Percentiles rank a stretch among this genome's conserved stretches.
Conservation (phyloP, 2,329 filamentous ascomycete genomes). For the Colletotrichum nymphaeae region DNA sequence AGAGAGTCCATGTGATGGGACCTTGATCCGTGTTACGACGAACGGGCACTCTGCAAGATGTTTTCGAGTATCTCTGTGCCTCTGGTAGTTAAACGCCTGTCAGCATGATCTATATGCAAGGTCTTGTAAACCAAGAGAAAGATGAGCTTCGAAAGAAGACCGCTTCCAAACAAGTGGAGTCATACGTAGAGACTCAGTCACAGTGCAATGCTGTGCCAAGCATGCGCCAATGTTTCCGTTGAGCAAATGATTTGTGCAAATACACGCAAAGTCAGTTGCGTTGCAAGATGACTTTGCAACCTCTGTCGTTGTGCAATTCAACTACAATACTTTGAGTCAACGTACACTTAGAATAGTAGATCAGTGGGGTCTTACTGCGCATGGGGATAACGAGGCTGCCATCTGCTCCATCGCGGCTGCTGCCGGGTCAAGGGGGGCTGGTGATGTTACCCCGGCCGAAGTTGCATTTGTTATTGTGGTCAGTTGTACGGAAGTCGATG, state of each 20-base stretch:
- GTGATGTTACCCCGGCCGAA: neutral
- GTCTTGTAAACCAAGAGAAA: neutral
- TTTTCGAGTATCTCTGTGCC: conserved; percentile 15
- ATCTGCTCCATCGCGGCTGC: neutral
- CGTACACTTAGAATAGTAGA: too few species aligned
- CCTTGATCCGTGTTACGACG: neutral
- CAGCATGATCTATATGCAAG: neutral
- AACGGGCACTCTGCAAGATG: conserved; percentile 11
- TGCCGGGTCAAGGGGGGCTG: neutral
- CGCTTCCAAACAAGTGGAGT: neutral
- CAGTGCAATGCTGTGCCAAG: conserved; percentile 14
- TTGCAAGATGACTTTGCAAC: conserved; percentile 10
- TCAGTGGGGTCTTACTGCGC: neutral
- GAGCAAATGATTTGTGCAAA: conserved; percentile 10
- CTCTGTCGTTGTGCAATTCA: conserved; percentile 2
- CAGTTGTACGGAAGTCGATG: neutral
- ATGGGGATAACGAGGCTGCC: neutral
- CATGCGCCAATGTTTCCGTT: conserved; percentile 11
- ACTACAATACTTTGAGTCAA: neutral
- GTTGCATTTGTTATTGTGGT: neutral
- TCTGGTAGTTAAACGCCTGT: neutral
- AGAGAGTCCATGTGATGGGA: conserved; percentile 17
- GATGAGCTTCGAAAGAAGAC: neutral
- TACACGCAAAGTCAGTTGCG: conserved; percentile 14
- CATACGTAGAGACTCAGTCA: conserved; percentile 20